Conservation (phyloP, 163 green algal species). For the Coccomyxa subellipsoidea region DNA sequence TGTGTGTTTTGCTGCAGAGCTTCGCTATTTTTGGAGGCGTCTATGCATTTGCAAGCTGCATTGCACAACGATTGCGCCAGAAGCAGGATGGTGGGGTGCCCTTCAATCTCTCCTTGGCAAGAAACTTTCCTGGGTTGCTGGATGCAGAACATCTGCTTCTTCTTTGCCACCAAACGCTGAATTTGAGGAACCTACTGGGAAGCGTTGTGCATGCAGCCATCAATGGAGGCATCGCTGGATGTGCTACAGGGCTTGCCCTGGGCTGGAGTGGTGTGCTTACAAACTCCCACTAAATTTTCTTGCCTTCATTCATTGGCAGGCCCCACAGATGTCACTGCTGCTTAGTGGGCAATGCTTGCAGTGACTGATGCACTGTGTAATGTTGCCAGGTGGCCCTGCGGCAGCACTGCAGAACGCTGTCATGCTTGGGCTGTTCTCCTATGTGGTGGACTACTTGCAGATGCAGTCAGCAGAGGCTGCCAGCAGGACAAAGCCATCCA, state of each 20-base stretch:
- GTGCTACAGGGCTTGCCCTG: conserved; percentile 10
- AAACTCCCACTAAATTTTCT: too few relatives aligned
- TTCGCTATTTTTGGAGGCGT: conserved; percentile 43
- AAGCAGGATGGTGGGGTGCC: conserved; percentile 39
- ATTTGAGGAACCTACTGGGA: not conserved
- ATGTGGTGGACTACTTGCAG: conserved; percentile 1
- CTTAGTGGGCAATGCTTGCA: too few relatives aligned
- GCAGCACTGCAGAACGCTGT: conserved; percentile 1
- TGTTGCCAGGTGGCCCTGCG: not conserved
- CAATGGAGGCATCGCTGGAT: not conserved
- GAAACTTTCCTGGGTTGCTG: too few relatives aligned
- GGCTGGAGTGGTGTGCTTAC: conserved; percentile 18
- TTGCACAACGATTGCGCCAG: conserved; percentile 36
- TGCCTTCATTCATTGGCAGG: not conserved
- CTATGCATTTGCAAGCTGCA: conserved; percentile 43
- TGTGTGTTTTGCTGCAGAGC: conserved; percentile 30
- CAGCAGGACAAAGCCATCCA: not conserved
- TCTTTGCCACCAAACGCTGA: not conserved
- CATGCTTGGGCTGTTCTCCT: conserved; percentile 8
- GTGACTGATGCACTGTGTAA: not conserved
- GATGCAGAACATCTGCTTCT: not conserved
- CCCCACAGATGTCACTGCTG: too few relatives aligned
- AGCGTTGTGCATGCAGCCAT: conserved; percentile 3
- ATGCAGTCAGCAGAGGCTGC: not conserved
- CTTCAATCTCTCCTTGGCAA: not conserved